A percentile compares a stretch with the other conserved stretches of the same genome.
Conservation (phyloP, 179 eudicot species). For the Amaranthus tricolor region DNA sequence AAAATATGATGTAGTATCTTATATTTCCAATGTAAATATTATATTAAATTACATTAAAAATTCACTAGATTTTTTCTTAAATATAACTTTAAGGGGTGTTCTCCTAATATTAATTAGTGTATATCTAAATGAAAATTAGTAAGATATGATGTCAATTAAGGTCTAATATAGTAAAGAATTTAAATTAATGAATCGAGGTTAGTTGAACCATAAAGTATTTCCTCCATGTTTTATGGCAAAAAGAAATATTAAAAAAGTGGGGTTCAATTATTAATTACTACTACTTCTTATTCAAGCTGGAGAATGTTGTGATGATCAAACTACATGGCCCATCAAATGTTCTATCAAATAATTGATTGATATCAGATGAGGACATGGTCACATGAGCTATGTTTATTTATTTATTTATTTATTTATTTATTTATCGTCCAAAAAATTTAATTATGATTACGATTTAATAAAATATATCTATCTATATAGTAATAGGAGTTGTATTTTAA, state of each 20-base stretch:
- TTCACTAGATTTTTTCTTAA: no score
- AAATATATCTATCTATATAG: neutral
- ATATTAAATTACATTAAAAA: no score
- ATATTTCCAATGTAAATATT: no score
- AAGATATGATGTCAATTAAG: neutral
- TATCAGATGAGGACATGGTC: constrained; percentile 20
- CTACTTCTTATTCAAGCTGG: constrained; percentile 3
- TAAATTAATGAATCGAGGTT: neutral
- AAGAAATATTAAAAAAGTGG: neutral
- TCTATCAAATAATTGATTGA: constrained; percentile 19
- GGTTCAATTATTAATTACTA: neutral
- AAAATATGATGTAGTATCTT: no score
- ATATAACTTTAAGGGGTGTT: no score
- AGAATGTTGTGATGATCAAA: constrained; percentile 1
- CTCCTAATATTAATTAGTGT: no score
- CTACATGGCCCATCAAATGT: constrained; percentile 15
- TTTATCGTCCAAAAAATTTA: constrained; percentile 3
- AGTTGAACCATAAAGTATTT: neutral
- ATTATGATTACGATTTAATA: neutral
- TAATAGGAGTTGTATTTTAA: no score
- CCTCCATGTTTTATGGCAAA: constrained; percentile 26
- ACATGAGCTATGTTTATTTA: constrained; percentile 17
- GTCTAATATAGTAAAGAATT: neutral
- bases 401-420: neutral
- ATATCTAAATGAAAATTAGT: neutral